A percentile compares a stretch with the other conserved stretches of the same genome.
phyloP scores from a whole-genome alignment of 2,329 filamentous ascomycete genomes.

The Pleoardoris graminearum region DNA sequence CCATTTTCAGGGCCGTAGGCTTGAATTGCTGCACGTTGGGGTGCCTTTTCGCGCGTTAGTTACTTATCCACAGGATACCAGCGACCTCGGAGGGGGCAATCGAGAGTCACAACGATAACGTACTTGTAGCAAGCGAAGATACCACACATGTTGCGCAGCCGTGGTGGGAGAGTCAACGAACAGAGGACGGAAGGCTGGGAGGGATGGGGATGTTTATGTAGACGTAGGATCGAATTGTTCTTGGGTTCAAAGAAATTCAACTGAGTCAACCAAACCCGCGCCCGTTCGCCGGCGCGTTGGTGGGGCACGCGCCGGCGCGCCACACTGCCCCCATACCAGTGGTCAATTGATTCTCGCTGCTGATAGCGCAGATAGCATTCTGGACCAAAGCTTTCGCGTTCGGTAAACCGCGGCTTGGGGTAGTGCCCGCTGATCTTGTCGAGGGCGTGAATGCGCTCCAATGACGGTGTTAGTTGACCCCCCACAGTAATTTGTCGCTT shows the following conservation, averaged over 20 bases:
- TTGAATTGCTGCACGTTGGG: constrained; percentile 97
- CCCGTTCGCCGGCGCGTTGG: constrained; percentile 8
- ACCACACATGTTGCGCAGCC: constrained; percentile 76
- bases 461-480: neutral
- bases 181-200: constrained; percentile 7
- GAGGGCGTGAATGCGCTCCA: constrained; percentile 3
- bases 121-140: constrained; percentile 95
- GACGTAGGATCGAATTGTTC: constrained; percentile 14
- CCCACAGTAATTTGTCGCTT: neutral
- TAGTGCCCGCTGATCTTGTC: neutral
- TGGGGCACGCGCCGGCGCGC: neutral
- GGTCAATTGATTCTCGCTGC: neutral
- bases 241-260: constrained; percentile 17
- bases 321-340: neutral
- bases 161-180: constrained; percentile 2
- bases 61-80: constrained; percentile 21
- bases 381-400: neutral
- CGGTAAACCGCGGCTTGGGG: constrained; percentile 6
- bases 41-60: constrained; percentile 59
- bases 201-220: constrained; percentile 19
- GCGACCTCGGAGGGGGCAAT: constrained; percentile 20
- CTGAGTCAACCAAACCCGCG: constrained; percentile 16
- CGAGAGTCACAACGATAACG: constrained; percentile 24
- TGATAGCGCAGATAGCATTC: constrained; percentile 5
- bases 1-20: constrained; percentile 87